These are phyloP conservation scores for Nephelium lappaceum DNA, from an alignment of 345 rosid genomes.

Conservation along the genomic window DNA sequence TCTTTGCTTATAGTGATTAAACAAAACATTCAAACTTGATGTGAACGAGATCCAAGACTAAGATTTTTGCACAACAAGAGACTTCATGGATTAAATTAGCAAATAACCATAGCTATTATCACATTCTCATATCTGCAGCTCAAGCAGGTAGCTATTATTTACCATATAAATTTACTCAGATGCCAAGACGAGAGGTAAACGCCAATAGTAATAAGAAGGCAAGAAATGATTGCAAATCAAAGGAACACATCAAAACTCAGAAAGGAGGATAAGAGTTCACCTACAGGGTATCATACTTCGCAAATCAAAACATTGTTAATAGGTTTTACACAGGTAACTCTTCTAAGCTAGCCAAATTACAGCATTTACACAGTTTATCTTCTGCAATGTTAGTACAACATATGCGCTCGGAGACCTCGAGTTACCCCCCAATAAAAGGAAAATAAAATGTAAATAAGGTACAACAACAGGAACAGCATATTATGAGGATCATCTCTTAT, in stretches of 20 bases:
- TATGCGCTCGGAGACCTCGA: neutral
- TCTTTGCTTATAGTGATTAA: too few relatives aligned
- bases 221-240: neutral
- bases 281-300: neutral
- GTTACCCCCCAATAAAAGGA: neutral
- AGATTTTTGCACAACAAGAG: too few relatives aligned
- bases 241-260: neutral
- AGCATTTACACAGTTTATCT: constrained; percentile 5
- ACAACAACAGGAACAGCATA: constrained; percentile 5
- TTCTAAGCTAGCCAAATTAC: constrained; percentile 12
- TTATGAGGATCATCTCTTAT: constrained; percentile 1
- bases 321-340: neutral
- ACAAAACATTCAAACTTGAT: too few relatives aligned
- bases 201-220: too few relatives aligned
- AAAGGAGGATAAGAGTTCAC: neutral
- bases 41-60: too few relatives aligned
- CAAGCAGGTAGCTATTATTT: too few relatives aligned
- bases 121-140: too few relatives aligned
- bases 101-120: too few relatives aligned
- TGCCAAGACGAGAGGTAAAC: too few relatives aligned
- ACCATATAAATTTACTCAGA: too few relatives aligned
- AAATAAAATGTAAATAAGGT: neutral
- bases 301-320: neutral
- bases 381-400: constrained; percentile 6
- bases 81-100: too few relatives aligned